Base-by-base conservation (phyloP, 176 grass and related monocot species). In the Aegilops longissima region DNA sequence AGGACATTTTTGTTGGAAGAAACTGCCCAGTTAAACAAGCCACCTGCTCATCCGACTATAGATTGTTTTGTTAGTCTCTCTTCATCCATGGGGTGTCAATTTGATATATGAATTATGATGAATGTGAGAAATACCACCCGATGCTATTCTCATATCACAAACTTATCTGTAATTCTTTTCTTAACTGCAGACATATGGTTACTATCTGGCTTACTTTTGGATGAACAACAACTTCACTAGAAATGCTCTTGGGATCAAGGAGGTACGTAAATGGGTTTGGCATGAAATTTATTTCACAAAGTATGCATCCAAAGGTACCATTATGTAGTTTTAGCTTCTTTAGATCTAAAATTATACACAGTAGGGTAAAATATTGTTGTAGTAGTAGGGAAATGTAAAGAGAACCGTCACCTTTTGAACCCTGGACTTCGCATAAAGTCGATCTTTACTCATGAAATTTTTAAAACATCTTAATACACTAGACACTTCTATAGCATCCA, bases 241-340 rank as follows among this genome's bases (percentile, higher is more conserved):
- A 82, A 17, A 81, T 23, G 86, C 86, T 76, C 81, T 91, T 3
- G 61, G 84, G 49, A 54, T 91, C 39, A 91, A 88, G 49, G 66
- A 88, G 85, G 90, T 85, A 92, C 25, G 30, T n/a, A n/a, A n/a
- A 24, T 24, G 1, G 4, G 4, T 52, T 2, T n/a, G 1, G 0
- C 29, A 5, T 17, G 2, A 58, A 16, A 34, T 4, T 71, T 35
- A 14, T 56, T 67, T 27, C 17, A 31, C 0, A 14, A 4, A 67
- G 27, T 25, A 25, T 70, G 47, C 20, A 70, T 70, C 11, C 40
- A 24, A n/a, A 66, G 2, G 9, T 47, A 39, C 3, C n/a, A 63
- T 80, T 9, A 33, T 67, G 9, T 21, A 49, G 9, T 39, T 5
- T 29, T 23, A 11, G 9, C 14, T 54, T 76, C 45, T 11, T 29